Percentiles rank a stretch among this genome's conserved stretches.
phyloP scores from a whole-genome alignment of 495 filamentous ascomycete genomes.

The Parathielavia hyrcaniae region DNA sequence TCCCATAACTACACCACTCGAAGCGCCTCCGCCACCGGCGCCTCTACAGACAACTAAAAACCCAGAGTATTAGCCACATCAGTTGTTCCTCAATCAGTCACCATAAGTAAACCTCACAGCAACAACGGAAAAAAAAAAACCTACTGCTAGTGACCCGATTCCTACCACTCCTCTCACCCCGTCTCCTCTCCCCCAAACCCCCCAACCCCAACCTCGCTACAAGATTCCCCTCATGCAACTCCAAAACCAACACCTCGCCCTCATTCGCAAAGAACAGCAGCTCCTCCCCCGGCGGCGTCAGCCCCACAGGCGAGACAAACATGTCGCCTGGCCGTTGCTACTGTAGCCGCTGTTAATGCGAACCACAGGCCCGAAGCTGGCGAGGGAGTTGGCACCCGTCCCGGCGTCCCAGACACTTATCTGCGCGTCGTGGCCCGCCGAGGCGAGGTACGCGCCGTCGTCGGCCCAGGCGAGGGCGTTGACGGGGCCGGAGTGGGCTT shows the following conservation, averaged over 20 bases:
- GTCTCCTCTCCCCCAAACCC: slow-evolving; percentile 36
- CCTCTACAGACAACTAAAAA: slow-evolving; percentile 59
- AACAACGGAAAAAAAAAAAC: background rate
- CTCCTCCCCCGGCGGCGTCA: slow-evolving; percentile 49
- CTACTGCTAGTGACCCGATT: slow-evolving; percentile 54
- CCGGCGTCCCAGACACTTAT: slow-evolving; percentile 78
- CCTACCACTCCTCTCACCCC: slow-evolving; percentile 41
- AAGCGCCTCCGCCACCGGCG: slow-evolving; percentile 38
- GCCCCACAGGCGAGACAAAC: slow-evolving; percentile 50
- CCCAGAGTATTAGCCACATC: background rate
- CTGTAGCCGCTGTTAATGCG: slow-evolving; percentile 51
- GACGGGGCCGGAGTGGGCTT: slow-evolving; percentile 68
- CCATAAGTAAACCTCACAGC: too few species aligned
- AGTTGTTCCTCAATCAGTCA: background rate
- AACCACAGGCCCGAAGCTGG: slow-evolving; percentile 73
- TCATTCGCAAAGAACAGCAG: slow-evolving; percentile 72
- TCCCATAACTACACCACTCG: slow-evolving; percentile 39
- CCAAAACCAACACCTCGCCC: slow-evolving; percentile 68
- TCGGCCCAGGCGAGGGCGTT: slow-evolving; percentile 82
- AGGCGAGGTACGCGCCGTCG: slow-evolving; percentile 65
- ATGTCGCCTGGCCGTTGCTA: slow-evolving; percentile 54
- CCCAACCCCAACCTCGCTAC: slow-evolving; percentile 57
- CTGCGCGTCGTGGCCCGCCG: slow-evolving; percentile 70
- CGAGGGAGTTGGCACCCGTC: slow-evolving; percentile 75
- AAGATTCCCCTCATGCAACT: slow-evolving; percentile 66